Percentiles rank a stretch among this genome's conserved stretches.
Evolutionary conservation across 768 basidiomycete genomes (phyloP).

Genomic region (Suillus lakei): DNA sequence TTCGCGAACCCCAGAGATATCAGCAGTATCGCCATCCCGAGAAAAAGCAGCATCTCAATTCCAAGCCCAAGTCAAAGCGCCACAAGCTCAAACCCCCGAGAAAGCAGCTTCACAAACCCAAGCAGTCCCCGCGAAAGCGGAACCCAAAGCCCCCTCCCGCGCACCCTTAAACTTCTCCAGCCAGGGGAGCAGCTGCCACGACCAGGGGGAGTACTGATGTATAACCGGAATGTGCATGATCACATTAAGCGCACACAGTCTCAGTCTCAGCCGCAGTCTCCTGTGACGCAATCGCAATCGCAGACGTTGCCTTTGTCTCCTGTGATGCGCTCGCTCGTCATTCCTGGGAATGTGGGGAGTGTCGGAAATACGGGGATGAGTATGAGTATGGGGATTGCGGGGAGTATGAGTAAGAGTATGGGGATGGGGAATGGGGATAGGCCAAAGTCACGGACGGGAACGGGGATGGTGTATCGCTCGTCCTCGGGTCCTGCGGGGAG

Average conservation of each 20-base stretch:
- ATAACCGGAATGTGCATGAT: slow-evolving; percentile 41
- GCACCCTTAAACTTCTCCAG: slow-evolving; percentile 31
- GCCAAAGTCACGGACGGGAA: slow-evolving; percentile 64
- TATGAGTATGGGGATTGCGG: neutral
- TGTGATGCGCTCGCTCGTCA: slow-evolving; percentile 18
- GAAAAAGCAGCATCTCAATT: too few species aligned
- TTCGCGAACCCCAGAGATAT: neutral
- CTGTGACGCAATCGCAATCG: slow-evolving; percentile 23
- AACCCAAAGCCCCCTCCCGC: slow-evolving; percentile 23
- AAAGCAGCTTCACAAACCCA: neutral
- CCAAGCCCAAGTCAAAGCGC: too few species aligned
- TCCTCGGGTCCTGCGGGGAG: slow-evolving; percentile 31
- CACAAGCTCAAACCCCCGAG: neutral
- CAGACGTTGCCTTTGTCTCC: slow-evolving; percentile 21
- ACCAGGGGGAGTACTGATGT: slow-evolving; percentile 30
- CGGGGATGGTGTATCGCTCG: slow-evolving; percentile 67
- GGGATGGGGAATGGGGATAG: slow-evolving; percentile 22
- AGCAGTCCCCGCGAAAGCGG: neutral
- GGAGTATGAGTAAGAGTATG: neutral
- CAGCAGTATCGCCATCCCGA: neutral
- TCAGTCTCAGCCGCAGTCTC: slow-evolving; percentile 19
- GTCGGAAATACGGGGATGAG: neutral
- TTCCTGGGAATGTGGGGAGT: slow-evolving; percentile 9
- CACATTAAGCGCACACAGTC: slow-evolving; percentile 33
- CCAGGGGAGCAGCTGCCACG: slow-evolving; percentile 29